Conservation (phyloP, 2,329 filamentous ascomycete genomes). For the Bipolaris zeicola region DNA sequence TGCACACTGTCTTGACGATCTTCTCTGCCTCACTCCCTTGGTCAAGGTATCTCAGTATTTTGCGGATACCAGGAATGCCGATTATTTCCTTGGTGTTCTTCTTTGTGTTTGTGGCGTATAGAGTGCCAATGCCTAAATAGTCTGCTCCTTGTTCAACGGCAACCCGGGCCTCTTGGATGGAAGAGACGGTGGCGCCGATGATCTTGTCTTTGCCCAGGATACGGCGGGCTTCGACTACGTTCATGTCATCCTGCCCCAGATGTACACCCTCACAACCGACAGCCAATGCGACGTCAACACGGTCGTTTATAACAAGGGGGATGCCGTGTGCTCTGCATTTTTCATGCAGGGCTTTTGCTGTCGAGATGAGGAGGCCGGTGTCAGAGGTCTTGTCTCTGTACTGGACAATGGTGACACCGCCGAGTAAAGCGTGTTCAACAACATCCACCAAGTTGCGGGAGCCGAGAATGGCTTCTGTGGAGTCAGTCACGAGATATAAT, state of each 20-base stretch:
- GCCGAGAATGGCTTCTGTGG: constrained; percentile 82
- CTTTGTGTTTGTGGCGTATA: constrained; percentile 83
- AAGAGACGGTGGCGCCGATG: constrained; percentile 86
- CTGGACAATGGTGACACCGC: constrained; percentile 83
- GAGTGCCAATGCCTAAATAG: constrained; percentile 89
- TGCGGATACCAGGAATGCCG: constrained; percentile 71
- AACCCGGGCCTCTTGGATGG: constrained; percentile 70
- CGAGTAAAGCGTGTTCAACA: constrained; percentile 75
- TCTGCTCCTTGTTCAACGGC: constrained; percentile 80
- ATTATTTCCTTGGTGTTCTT: constrained; percentile 84
- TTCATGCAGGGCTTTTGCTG: constrained; percentile 71
- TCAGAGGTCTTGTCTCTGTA: constrained; percentile 87
- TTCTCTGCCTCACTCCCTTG: constrained; percentile 36
- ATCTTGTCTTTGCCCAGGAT: constrained; percentile 78
- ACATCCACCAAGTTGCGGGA: constrained; percentile 71
- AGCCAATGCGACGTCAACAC: constrained; percentile 85
- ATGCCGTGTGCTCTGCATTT: constrained; percentile 71
- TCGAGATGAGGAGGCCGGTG: constrained; percentile 72
- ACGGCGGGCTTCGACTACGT: constrained; percentile 67
- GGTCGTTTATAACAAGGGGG: constrained; percentile 90
- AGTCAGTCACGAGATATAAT: constrained; percentile 91
- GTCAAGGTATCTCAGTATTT: constrained; percentile 67
- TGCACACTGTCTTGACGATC: constrained; percentile 68
- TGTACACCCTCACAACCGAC: constrained; percentile 91
- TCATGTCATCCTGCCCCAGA: constrained; percentile 92